Base-by-base conservation (phyloP, 2,329 filamentous ascomycete species). In the Triangularia verruculosa region DNA sequence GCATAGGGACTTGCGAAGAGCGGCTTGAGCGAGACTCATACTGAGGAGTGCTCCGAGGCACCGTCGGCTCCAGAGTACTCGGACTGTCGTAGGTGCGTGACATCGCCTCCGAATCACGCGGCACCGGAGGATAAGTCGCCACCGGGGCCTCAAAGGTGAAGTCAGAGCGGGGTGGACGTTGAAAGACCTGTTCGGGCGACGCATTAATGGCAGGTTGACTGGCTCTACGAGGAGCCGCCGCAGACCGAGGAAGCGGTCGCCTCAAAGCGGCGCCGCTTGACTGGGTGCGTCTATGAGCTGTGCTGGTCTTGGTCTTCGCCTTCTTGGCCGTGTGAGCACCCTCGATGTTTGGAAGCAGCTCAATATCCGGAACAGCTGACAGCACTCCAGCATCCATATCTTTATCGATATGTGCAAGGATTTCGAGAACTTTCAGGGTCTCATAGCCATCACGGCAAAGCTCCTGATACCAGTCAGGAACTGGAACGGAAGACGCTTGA, bases 321-420 rank as follows among this genome's bases (percentile, higher is more conserved):
- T 69, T 63, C 6, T 62, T 60, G 59, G 73, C 76, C 7, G 70
- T 63, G 55, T 69, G 72, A 5, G 69, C 67, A 13, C 59, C 67
- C 6, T 75, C 74, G 67, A 86, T 83, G 63, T 83, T 81, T 1
- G 84, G 83, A 3, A 87, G 77, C 17, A 87, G 83, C 73, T 87
- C 84, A 62, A 87, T 83, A 64, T 86, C 84, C 0, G 84, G 84
- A 1, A 86, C 80, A 62, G 82, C 78, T 3, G 71, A 73, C 32
- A 83, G 71, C 1, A 72, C 69, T 11, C 78, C 77, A 8, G 72
- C 66, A 24, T 79, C 72, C 57, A 86, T 79, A 54, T 83, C 80
- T 0, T 69, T 62, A 67, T 79, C 75, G 7, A 86, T 75, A 1
- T 77, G 77, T 1, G 74, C 72, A 4, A 83, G 77, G n/a, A 86